phyloP scores from a whole-genome alignment of 2,329 filamentous ascomycete species.

The Curvularia hawaiiensis region DNA sequence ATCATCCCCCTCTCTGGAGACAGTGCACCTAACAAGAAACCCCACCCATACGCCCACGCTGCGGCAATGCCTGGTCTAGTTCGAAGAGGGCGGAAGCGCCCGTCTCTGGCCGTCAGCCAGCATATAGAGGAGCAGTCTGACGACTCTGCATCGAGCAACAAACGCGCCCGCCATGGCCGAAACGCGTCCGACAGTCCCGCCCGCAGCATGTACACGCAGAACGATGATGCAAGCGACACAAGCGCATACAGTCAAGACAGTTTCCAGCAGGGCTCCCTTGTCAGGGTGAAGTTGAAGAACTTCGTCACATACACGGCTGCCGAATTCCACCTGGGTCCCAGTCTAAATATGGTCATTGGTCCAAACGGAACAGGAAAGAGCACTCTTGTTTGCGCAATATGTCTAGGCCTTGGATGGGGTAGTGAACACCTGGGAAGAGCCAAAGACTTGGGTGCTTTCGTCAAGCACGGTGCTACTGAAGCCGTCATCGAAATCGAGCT shows the following conservation, averaged over 20 bases:
- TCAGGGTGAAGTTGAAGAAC: constrained; percentile 82
- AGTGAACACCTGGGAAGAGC: constrained; percentile 78
- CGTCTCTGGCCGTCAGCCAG: constrained; percentile 25
- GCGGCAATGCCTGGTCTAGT: constrained; percentile 37
- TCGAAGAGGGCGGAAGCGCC: constrained; percentile 31
- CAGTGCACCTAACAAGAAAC: constrained; percentile 1
- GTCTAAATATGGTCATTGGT: constrained; percentile 97
- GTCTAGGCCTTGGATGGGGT: constrained; percentile 83
- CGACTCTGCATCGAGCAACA: constrained; percentile 32
- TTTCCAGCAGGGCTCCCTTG: constrained; percentile 77
- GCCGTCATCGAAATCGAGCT: constrained; percentile 92
- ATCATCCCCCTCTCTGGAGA: constrained; percentile 3
- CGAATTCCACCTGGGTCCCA: constrained; percentile 89
- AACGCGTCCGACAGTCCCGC: constrained; percentile 36
- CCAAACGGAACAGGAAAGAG: constrained; percentile 99
- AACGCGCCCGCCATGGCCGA: constrained; percentile 38
- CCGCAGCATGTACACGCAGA: constrained; percentile 4
- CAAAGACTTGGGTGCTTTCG: constrained; percentile 83
- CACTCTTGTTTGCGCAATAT: constrained; percentile 95
- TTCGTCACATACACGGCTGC: constrained; percentile 96
- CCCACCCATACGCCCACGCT: not conserved
- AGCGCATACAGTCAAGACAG: constrained; percentile 22
- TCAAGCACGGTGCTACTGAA: constrained; percentile 82
- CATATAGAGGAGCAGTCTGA: constrained; percentile 30
- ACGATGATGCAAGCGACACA: constrained; percentile 5